phyloP scores from a whole-genome alignment of 2,329 filamentous ascomycete species.

The Penicillium olsonii region DNA sequence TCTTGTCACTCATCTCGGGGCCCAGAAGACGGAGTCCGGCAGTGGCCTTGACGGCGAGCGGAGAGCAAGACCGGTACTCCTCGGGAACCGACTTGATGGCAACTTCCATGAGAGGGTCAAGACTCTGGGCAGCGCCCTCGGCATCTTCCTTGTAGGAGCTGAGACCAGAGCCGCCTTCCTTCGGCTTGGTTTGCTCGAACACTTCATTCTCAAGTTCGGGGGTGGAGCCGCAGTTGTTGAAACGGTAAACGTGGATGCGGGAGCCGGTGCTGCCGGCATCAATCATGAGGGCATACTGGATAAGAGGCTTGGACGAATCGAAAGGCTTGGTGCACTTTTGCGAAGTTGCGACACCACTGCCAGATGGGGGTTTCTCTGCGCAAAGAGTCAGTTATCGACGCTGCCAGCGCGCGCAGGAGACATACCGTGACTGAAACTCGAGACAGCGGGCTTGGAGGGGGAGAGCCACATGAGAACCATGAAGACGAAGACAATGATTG shows the following conservation, averaged over 20 bases:
- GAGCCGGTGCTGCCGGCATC: constrained; percentile 97
- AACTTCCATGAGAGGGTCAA: constrained; percentile 84
- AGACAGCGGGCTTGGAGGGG: constrained; percentile 34
- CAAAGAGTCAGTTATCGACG: neutral
- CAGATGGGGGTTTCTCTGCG: constrained; percentile 27
- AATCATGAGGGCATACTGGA: constrained; percentile 98
- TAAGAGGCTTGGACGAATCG: constrained; percentile 85
- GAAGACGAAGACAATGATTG: constrained; percentile 59
- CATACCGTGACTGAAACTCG: constrained; percentile 28
- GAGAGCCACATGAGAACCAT: constrained; percentile 60
- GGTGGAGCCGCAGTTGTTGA: constrained; percentile 97
- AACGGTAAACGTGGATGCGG: constrained; percentile 96
- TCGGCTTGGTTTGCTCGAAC: constrained; percentile 91
- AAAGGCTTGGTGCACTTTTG: constrained; percentile 76
- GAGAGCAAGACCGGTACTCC: constrained; percentile 85
- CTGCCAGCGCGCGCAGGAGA: neutral
- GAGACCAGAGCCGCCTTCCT: constrained; percentile 73
- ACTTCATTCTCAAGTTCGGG: constrained; percentile 90
- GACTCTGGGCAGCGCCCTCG: constrained; percentile 81
- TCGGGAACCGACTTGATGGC: constrained; percentile 84
- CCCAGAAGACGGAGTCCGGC: constrained; percentile 89
- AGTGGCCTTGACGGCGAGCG: constrained; percentile 96
- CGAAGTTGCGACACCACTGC: constrained; percentile 57
- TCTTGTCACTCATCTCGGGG: constrained; percentile 74
- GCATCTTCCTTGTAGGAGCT: constrained; percentile 87